These are phyloP conservation scores for Aspergillus nanangensis DNA, from an alignment of 495 filamentous ascomycete genomes.

Conservation along the genomic window DNA sequence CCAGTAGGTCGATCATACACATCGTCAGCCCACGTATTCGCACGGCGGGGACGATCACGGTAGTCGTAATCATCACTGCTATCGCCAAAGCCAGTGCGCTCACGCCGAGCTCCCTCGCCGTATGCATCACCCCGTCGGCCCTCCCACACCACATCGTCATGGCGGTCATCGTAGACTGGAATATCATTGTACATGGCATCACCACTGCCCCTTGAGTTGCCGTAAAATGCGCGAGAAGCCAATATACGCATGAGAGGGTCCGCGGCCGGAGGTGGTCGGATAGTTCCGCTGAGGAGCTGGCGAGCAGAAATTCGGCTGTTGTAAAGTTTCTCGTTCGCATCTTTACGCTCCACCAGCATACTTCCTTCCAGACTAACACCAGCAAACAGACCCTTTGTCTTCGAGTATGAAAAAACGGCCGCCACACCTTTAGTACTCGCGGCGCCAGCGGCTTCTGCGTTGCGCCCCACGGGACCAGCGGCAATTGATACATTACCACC, in stretches of 20 bases:
- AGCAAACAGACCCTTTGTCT: constrained; percentile 95
- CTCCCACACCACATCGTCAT: constrained; percentile 94
- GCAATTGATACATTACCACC: constrained; percentile 97
- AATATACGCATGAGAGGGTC: constrained; percentile 80
- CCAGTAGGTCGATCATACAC: constrained; percentile 66
- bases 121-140: constrained; percentile 69
- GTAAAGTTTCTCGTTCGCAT: constrained; percentile 97
- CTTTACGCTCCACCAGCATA: constrained; percentile 84
- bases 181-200: constrained; percentile 91
- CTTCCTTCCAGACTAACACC: constrained; percentile 92
- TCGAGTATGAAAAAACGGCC: constrained; percentile 91
- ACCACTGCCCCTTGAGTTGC: constrained; percentile 42
- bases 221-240: constrained; percentile 77
- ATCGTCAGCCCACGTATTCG: constrained; percentile 86
- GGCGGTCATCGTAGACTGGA: constrained; percentile 82
- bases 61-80: constrained; percentile 55
- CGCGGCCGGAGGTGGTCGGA: constrained; percentile 76
- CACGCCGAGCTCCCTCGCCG: constrained; percentile 64
- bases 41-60: constrained; percentile 59
- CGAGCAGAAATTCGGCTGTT: constrained; percentile 73
- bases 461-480: constrained; percentile 87
- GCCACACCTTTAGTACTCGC: constrained; percentile 86
- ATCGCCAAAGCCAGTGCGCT: constrained; percentile 43
- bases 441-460: constrained; percentile 93
- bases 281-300: constrained; percentile 71